These are phyloP conservation scores for Naganishia sp. DNA, from an alignment of 1,284 basidiomycete species.

Conservation along the genomic window DNA sequence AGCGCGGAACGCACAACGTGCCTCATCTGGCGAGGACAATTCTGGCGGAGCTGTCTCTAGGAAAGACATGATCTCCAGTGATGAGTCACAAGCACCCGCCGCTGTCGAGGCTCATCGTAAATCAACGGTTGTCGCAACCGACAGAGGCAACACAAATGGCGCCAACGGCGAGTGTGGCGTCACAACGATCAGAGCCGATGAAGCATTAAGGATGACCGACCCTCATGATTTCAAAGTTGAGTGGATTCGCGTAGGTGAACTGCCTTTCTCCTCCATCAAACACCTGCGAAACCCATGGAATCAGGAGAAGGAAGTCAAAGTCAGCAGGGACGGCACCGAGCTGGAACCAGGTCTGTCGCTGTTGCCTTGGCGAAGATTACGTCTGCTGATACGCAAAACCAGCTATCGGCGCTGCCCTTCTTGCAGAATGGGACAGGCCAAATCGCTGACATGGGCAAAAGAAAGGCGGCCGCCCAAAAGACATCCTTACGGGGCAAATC, in stretches of 20 bases:
- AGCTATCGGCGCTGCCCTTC: slow-evolving; percentile 67
- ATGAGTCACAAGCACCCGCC: slow-evolving; percentile 16
- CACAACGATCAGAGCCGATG: background rate
- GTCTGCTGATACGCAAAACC: background rate
- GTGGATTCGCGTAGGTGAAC: slow-evolving; percentile 73
- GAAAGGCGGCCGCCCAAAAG: background rate
- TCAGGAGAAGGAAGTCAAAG: slow-evolving; percentile 83
- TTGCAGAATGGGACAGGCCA: slow-evolving; percentile 68
- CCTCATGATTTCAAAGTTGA: slow-evolving; percentile 78
- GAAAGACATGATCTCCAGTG: slow-evolving; percentile 18
- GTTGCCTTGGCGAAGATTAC: too few species aligned
- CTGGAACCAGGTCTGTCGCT: slow-evolving; percentile 66
- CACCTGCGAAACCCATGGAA: slow-evolving; percentile 92
- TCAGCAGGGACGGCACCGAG: slow-evolving; percentile 86
- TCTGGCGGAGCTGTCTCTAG: background rate
- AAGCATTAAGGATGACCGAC: slow-evolving; percentile 56
- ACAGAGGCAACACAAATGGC: background rate
- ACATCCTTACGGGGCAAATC: background rate
- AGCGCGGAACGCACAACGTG: slow-evolving; percentile 27
- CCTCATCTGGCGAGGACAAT: background rate
- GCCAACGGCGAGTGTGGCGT: too few species aligned
- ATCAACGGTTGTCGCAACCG: background rate
- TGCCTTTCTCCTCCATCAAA: slow-evolving; percentile 76
- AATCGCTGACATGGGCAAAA: too few species aligned
- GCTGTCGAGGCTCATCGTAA: background rate